A percentile compares a stretch with the other conserved stretches of the same genome.
Conservation (phyloP, 208 protist genomes). For the Leishmania aethiopica region DNA sequence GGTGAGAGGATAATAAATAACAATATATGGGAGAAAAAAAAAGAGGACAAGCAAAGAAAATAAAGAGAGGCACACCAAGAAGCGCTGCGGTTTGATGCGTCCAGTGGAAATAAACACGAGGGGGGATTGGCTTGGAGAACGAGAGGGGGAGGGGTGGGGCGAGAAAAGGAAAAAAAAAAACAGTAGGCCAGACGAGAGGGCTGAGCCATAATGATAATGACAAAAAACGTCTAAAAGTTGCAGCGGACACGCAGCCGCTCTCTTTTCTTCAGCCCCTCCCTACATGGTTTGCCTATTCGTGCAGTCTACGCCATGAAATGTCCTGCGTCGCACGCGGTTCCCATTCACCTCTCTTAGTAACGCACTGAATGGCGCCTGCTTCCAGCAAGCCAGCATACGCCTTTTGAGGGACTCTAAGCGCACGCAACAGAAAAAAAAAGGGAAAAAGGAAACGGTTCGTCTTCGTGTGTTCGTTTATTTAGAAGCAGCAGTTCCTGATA, state of each 20-base stretch:
- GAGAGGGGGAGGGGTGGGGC: not conserved
- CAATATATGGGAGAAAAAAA: not conserved
- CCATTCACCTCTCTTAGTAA: too few species aligned
- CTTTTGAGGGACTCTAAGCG: not conserved
- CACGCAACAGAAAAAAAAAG: not conserved
- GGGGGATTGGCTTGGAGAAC: not conserved
- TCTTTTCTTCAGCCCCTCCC: not conserved
- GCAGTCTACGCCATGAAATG: not conserved
- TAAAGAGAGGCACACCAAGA: not conserved
- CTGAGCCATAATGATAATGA: not conserved
- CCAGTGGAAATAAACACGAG: not conserved
- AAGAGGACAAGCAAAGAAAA: not conserved
- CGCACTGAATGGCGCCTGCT: not conserved
- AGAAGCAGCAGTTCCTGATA: not conserved
- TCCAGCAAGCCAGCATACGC: not conserved
- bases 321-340: not conserved
- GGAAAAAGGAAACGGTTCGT: not conserved
- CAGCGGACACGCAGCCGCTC: not conserved
- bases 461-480: not conserved
- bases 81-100: not conserved
- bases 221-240: not conserved
- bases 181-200: not conserved
- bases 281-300: not conserved
- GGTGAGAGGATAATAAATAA: not conserved
- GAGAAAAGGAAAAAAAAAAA: not conserved